Evolutionary conservation across 108 stramenopile genomes (phyloP).

Genomic region (Pseudonitzschia pungens): DNA sequence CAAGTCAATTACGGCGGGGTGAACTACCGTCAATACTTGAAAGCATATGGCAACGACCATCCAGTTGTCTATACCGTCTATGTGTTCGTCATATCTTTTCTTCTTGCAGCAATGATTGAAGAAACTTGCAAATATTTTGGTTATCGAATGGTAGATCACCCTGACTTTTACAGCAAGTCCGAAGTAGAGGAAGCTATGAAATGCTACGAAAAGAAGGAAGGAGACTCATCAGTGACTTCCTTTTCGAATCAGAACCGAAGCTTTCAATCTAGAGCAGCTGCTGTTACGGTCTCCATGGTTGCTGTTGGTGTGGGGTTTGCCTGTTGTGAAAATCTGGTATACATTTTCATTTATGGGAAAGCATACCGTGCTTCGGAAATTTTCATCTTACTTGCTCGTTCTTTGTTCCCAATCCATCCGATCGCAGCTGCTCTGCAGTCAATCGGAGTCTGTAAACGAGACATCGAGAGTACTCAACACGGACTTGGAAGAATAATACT

Average conservation of each 20-base stretch:
- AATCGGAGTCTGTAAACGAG: conserved; percentile 74
- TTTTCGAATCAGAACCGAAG: conserved; percentile 35
- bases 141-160: conserved; percentile 80
- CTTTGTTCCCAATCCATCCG: conserved; percentile 82
- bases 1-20: conserved; percentile 15
- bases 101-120: conserved; percentile 72
- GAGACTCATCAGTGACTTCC: conserved; percentile 15
- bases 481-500: conserved; percentile 56
- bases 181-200: conserved; percentile 59
- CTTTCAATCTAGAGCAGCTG: conserved; percentile 39
- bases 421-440: conserved; percentile 82
- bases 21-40: conserved; percentile 34
- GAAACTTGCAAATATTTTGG: conserved; percentile 85
- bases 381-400: conserved; percentile 62
- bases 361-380: conserved; percentile 47
- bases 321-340: conserved; percentile 83
- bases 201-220: conserved; percentile 29
- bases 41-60: conserved; percentile 50
- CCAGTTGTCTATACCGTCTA: conserved; percentile 63
- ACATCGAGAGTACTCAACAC: conserved; percentile 59
- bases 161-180: conserved; percentile 57
- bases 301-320: conserved; percentile 78
- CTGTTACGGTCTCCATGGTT: conserved; percentile 83
- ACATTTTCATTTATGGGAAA: conserved; percentile 80
- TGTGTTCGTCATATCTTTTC: conserved; percentile 54